Evolutionary conservation across 2,329 filamentous ascomycete species (phyloP).

Genomic region (Gaeumannomyces sp.): DNA sequence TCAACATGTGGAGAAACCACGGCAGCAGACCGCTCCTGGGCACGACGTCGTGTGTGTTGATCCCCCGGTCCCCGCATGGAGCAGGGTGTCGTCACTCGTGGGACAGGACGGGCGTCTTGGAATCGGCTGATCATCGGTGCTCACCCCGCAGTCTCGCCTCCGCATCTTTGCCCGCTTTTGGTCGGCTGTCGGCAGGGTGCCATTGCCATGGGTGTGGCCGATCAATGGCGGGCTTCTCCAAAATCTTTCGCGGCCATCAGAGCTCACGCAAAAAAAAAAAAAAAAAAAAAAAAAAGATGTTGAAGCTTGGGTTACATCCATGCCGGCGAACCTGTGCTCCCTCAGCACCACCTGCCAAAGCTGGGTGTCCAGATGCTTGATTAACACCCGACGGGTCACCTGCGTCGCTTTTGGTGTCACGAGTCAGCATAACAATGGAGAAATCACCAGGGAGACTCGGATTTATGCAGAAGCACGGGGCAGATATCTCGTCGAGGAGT

Average conservation of each 20-base stretch:
- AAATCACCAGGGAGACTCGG: no score
- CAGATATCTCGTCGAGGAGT: no score
- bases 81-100: neutral
- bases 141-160: neutral
- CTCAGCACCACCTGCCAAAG: neutral
- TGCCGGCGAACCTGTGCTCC: no score
- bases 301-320: neutral
- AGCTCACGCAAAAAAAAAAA: no score
- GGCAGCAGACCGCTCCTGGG: neutral
- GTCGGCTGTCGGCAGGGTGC: no score
- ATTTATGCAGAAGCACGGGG: neutral
- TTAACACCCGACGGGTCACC: neutral
- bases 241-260: neutral
- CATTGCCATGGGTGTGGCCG: no score
- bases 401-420: neutral
- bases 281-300: no score
- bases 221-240: neutral
- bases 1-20: neutral
- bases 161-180: constrained; percentile 1
- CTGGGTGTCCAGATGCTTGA: neutral
- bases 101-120: neutral
- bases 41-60: neutral
- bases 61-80: neutral
- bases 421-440: neutral
- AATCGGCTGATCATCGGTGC: neutral